These are phyloP conservation scores for Sambucus nigra DNA, from an alignment of 129 eudicot species.

Conservation along the genomic window DNA sequence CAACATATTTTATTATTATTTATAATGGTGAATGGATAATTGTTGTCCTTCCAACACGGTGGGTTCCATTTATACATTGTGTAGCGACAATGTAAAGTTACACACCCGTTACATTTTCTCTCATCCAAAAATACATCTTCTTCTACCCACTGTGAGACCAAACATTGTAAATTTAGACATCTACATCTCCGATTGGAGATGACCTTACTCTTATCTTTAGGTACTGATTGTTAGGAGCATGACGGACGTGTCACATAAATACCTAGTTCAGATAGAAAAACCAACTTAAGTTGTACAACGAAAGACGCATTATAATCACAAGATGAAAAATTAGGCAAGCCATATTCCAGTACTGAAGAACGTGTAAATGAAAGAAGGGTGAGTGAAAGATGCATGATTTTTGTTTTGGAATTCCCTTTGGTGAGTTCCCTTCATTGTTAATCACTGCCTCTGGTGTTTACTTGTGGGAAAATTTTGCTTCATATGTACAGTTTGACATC, in stretches of 20 bases:
- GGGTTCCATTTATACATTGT: too few species aligned
- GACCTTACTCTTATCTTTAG: conserved; percentile 20
- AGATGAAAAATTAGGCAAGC: conserved; percentile 22
- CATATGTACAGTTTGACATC: background rate
- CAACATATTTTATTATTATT: too few species aligned
- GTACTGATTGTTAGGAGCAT: conserved; percentile 29
- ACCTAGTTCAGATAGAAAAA: conserved; percentile 28
- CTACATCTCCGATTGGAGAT: too few species aligned
- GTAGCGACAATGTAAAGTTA: too few species aligned
- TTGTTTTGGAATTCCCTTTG: conserved; percentile 90
- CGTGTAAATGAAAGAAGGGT: conserved; percentile 25
- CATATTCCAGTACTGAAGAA: conserved; percentile 28
- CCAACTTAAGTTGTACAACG: conserved; percentile 23
- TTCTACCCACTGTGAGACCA: too few species aligned
- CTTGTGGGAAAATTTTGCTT: background rate
- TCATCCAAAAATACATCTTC: too few species aligned
- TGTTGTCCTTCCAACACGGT: too few species aligned
- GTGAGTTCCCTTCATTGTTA: conserved; percentile 37
- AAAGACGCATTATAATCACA: conserved; percentile 33
- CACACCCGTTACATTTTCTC: too few species aligned
- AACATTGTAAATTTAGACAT: too few species aligned
- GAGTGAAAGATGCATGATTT: conserved; percentile 69
- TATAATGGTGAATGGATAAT: too few species aligned
- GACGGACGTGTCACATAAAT: conserved; percentile 36
- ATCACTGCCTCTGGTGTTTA: background rate